Conservation (phyloP, 148 eudicot genomes). For the Chenopodium suecicum region DNA sequence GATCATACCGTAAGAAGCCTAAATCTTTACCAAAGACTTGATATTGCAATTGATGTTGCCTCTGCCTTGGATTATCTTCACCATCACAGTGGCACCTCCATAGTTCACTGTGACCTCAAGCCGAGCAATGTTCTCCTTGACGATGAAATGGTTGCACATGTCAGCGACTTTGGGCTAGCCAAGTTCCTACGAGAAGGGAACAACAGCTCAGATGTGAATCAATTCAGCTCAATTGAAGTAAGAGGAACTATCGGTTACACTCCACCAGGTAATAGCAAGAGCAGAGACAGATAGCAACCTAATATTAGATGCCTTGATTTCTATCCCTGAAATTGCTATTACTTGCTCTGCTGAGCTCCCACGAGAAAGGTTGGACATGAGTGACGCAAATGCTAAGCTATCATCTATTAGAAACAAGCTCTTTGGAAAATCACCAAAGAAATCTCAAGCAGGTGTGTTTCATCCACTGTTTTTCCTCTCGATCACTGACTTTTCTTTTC, state of each 20-base stretch:
- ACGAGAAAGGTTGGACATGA: too few species aligned
- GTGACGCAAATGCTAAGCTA: too few species aligned
- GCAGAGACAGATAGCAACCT: too few species aligned
- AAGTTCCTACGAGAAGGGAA: constrained; percentile 17
- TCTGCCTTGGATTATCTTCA: constrained; percentile 43
- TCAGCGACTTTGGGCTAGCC: constrained; percentile 48
- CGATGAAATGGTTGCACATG: constrained; percentile 38
- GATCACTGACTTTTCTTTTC: too few species aligned
- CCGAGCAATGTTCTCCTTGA: constrained; percentile 42
- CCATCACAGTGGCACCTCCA: constrained; percentile 1
- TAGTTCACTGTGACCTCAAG: constrained; percentile 45
- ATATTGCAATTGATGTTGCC: constrained; percentile 35
- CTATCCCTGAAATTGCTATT: too few species aligned
- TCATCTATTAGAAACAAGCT: too few species aligned
- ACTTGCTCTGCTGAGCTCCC: too few species aligned
- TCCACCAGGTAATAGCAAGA: too few species aligned
- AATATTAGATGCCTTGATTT: too few species aligned
- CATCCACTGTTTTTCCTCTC: too few species aligned
- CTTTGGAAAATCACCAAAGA: too few species aligned
- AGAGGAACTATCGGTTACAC: constrained; percentile 30
- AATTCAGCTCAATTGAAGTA: constrained; percentile 22
- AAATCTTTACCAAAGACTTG: constrained; percentile 10
- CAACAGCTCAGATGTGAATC: background rate
- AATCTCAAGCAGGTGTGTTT: too few species aligned
- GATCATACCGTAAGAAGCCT: background rate